Percentiles rank a stretch among this genome's conserved stretches.
Conservation (phyloP, 371 early-diverging fungal genomes). For the Lichtheimia ornata region DNA sequence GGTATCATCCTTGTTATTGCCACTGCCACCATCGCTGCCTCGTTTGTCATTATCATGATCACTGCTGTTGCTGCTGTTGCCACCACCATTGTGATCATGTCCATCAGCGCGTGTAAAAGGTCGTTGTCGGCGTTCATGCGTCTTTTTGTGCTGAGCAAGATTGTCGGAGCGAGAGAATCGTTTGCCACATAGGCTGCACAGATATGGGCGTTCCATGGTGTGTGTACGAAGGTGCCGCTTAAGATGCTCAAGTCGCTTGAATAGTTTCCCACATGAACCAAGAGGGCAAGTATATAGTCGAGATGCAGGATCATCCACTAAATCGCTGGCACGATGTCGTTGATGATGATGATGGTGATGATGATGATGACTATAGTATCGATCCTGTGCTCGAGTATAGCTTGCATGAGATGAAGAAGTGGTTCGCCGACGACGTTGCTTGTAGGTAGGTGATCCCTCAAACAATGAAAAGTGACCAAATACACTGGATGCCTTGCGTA, state of each 20-base stretch:
- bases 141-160: constrained; percentile 81
- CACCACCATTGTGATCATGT: constrained; percentile 3
- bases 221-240: constrained; percentile 72
- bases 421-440: constrained; percentile 67
- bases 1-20: background rate
- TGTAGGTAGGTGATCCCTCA: constrained; percentile 73
- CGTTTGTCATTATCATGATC: background rate
- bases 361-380: constrained; percentile 1
- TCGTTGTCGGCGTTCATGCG: constrained; percentile 52
- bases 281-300: constrained; percentile 23
- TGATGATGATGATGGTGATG: background rate
- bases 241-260: constrained; percentile 83
- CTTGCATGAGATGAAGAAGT: constrained; percentile 1
- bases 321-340: background rate
- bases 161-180: constrained; percentile 85
- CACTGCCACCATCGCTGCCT: background rate
- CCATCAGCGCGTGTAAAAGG: constrained; percentile 6
- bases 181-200: constrained; percentile 76
- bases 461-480: constrained; percentile 70
- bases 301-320: constrained; percentile 9
- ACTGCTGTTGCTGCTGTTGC: constrained; percentile 6
- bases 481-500: constrained; percentile 36
- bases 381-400: background rate
- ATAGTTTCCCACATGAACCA: constrained; percentile 65
- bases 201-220: constrained; percentile 64